phyloP scores from a whole-genome alignment of 176 grass and related monocot genomes.

The Oropetium thomaeum region DNA sequence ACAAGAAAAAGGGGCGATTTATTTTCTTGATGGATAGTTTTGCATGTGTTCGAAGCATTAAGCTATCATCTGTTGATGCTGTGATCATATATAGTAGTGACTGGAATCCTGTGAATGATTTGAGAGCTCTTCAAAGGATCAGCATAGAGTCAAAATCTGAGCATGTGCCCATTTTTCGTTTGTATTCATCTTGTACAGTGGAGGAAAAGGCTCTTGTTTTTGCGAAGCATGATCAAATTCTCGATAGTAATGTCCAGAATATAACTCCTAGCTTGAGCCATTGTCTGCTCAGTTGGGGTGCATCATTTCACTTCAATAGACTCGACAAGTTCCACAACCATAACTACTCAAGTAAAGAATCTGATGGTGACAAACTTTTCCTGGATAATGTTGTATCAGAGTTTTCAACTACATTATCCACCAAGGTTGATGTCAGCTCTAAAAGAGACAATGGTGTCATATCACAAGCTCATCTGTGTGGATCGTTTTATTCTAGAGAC shows the following conservation, averaged over 20 bases:
- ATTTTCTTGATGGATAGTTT: conserved; percentile 83
- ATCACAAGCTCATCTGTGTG: conserved; percentile 54
- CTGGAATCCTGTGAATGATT: conserved; percentile 88
- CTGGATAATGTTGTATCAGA: conserved; percentile 49
- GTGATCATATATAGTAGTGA: conserved; percentile 83
- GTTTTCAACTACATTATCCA: conserved; percentile 40
- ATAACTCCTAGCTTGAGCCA: conserved; percentile 65
- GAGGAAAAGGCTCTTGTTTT: conserved; percentile 84
- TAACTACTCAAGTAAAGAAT: conserved; percentile 30
- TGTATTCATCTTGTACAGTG: conserved; percentile 76
- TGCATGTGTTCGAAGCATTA: conserved; percentile 83
- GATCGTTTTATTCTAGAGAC: conserved; percentile 64
- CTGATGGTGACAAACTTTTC: conserved; percentile 41
- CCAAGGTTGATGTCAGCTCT: conserved; percentile 32
- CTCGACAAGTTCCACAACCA: conserved; percentile 58
- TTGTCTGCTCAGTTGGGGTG: conserved; percentile 86
- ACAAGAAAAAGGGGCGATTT: conserved; percentile 76
- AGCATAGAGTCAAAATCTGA: conserved; percentile 63
- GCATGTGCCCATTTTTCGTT: conserved; percentile 57
- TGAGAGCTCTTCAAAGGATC: conserved; percentile 65
- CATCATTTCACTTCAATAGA: conserved; percentile 57
- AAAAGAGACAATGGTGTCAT: conserved; percentile 23
- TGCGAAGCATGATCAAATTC: conserved; percentile 64
- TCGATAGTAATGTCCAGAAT: conserved; percentile 66
- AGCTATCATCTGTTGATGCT: conserved; percentile 76